Conservation (phyloP, 2,329 filamentous ascomycete species). For the Apiospora marii region DNA sequence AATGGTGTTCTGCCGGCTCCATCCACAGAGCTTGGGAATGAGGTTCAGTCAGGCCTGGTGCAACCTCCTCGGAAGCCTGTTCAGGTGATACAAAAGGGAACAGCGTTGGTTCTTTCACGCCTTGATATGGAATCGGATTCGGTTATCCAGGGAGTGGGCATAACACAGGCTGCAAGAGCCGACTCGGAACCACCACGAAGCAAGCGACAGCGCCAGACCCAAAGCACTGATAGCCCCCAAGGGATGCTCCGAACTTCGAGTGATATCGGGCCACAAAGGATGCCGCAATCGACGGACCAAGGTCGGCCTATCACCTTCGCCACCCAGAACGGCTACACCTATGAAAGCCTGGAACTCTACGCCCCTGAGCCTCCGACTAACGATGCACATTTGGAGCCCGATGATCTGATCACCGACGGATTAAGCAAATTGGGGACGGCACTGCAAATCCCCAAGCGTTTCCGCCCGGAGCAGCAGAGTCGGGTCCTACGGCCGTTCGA, state of each 20-base stretch:
- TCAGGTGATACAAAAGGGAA: neutral
- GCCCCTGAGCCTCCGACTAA: conserved; percentile 62
- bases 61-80: neutral
- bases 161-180: conserved; percentile 31
- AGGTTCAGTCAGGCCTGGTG: neutral
- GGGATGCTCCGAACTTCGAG: conserved; percentile 44
- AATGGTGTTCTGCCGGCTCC: conserved; percentile 5
- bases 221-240: conserved; percentile 31
- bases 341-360: conserved; percentile 56
- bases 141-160: conserved; percentile 33
- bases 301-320: conserved; percentile 35
- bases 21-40: conserved; percentile 10
- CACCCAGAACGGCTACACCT: conserved; percentile 37
- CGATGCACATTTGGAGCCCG: conserved; percentile 49
- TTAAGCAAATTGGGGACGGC: conserved; percentile 61
- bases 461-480: conserved; percentile 56
- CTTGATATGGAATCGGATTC: conserved; percentile 37
- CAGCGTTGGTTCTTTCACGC: neutral
- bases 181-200: conserved; percentile 45
- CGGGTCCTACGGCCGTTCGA: conserved; percentile 67
- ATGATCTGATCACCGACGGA: conserved; percentile 63
- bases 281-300: conserved; percentile 27
- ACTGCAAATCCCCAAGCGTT: conserved; percentile 61
- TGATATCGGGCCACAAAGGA: conserved; percentile 42
- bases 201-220: conserved; percentile 37